Base-by-base conservation (phyloP, 1,139 yeast species). In the Scheffersomyces lignicola region DNA sequence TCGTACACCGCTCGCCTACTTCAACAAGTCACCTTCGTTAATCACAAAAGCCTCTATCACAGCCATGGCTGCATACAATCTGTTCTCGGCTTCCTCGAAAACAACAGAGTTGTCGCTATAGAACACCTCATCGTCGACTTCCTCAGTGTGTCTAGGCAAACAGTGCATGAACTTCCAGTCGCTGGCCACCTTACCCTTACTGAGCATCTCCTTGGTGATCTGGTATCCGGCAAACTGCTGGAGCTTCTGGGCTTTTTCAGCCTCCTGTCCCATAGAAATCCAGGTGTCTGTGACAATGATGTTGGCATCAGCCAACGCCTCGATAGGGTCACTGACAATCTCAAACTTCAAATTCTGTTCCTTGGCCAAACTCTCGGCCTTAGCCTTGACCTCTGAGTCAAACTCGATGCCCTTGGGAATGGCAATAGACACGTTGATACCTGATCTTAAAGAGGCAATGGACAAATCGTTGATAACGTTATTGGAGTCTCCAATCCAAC, bases 401-500 rank as follows among this genome's bases (percentile, higher is more conserved):
- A 90, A 77, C 41, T 79, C 76, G 42, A 87, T 80, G 11, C 82
- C 86, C 14, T 58, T 46, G 21, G 98, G 98, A 7, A 95, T 81
- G 7, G 96, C 92, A 32, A 92, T 75, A 0, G 90, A 59, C 8
- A 92, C 95, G 43, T 79, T 73, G 42, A 92, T 89, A 8, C 97
- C 97, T 7, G 78, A 69, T 64, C 83, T 88, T 51, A 89, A 74
- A 24, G 95, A 80, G 7, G 96, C 97, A 48, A 90, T 78, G n/a
- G 95, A 80, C 62, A 92, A 73, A 62, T 92, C 98, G 59, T 92
- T 92, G 44, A 92, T 81, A 24, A 92, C 98, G 54, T 92, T 92
- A 59, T 92, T 92, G 30, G 97, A 83, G 58, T 92, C 98, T 40
- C 98, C 98, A 18, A 92, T 79, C 98, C 98, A 92, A 2, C 97